These are phyloP conservation scores for Trichosporon faecale DNA, from an alignment of 1,284 basidiomycete species.

Conservation along the genomic window DNA sequence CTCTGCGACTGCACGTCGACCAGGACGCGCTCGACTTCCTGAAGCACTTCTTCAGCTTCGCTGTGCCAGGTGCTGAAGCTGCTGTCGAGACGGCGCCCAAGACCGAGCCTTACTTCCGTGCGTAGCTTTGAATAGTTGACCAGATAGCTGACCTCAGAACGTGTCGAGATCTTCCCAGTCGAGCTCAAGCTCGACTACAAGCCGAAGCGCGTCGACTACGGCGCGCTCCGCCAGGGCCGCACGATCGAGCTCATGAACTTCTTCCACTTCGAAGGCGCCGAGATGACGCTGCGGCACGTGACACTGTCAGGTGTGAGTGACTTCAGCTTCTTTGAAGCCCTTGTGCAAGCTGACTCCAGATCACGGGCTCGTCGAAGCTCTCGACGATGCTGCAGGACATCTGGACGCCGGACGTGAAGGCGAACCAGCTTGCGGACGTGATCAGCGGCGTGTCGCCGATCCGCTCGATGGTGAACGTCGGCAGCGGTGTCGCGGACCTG, in stretches of 20 bases:
- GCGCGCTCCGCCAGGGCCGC: slow-evolving; percentile 82
- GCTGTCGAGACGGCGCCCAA: slow-evolving; percentile 40
- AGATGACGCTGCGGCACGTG: slow-evolving; percentile 93
- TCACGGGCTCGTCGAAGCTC: slow-evolving; percentile 82
- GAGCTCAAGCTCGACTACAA: slow-evolving; percentile 94
- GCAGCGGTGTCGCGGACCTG: slow-evolving; percentile 91
- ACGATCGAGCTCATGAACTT: slow-evolving; percentile 99
- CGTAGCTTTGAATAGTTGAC: slow-evolving; percentile 13
- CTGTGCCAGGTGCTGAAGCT: slow-evolving; percentile 57
- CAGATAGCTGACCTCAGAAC: slow-evolving; percentile 34
- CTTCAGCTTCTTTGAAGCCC: background rate
- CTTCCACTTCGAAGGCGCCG: slow-evolving; percentile 98
- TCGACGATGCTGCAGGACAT: slow-evolving; percentile 90
- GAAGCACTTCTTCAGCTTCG: slow-evolving; percentile 92
- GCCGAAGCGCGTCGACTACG: slow-evolving; percentile 91
- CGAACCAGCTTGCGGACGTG: slow-evolving; percentile 93
- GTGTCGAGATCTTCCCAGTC: slow-evolving; percentile 60
- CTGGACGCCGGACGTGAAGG: slow-evolving; percentile 99
- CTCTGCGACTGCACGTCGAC: slow-evolving; percentile 88
- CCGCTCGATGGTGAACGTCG: slow-evolving; percentile 91
- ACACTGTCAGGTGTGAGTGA: slow-evolving; percentile 78
- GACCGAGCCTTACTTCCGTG: slow-evolving; percentile 51
- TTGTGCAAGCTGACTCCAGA: slow-evolving; percentile 54
- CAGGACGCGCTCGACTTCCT: slow-evolving; percentile 98
- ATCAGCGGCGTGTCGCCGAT: slow-evolving; percentile 96